phyloP scores from a whole-genome alignment of 176 grass and related monocot genomes.

The Ensete glaucum region DNA sequence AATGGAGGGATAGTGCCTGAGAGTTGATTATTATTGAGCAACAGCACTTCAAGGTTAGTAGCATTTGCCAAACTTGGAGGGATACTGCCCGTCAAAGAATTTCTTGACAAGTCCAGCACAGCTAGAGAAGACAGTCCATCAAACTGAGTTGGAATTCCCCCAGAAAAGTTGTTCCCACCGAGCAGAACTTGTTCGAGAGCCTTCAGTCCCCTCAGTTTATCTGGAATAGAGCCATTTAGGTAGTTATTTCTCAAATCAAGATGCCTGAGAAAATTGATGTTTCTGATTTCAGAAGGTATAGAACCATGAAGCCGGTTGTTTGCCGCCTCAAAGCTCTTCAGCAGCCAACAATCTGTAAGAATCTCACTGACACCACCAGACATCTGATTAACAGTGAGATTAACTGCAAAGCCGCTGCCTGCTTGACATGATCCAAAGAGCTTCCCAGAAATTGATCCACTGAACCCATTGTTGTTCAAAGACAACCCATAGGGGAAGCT shows the following conservation, averaged over 20 bases:
- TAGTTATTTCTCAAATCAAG: constrained; percentile 38
- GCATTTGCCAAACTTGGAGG: constrained; percentile 29
- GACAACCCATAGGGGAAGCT: constrained; percentile 38
- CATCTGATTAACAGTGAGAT: constrained; percentile 39
- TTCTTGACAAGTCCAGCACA: constrained; percentile 42
- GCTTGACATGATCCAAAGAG: constrained; percentile 33
- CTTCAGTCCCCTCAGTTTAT: constrained; percentile 1
- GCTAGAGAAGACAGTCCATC: constrained; percentile 35
- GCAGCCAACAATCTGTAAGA: constrained; percentile 24
- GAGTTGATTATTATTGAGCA: constrained; percentile 44
- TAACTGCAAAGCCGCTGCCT: constrained; percentile 22
- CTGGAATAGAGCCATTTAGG: constrained; percentile 2
- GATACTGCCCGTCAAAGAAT: constrained; percentile 37
- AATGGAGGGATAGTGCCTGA: constrained; percentile 40
- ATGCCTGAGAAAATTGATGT: constrained; percentile 31
- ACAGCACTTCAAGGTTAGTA: constrained; percentile 30
- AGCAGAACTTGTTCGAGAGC: constrained; percentile 9
- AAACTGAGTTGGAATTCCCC: constrained; percentile 27
- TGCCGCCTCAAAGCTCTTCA: constrained; percentile 41
- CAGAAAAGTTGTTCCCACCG: constrained; percentile 28
- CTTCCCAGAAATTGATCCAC: constrained; percentile 20
- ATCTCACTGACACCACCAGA: constrained; percentile 25
- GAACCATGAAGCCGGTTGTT: constrained; percentile 31
- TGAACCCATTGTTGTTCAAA: constrained; percentile 36
- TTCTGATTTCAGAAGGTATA: constrained; percentile 15